Evolutionary conservation across 805 yeast species (phyloP), one percentile per base, ranked within the genome.

Genomic region (Candida dajiaensis): DNA sequence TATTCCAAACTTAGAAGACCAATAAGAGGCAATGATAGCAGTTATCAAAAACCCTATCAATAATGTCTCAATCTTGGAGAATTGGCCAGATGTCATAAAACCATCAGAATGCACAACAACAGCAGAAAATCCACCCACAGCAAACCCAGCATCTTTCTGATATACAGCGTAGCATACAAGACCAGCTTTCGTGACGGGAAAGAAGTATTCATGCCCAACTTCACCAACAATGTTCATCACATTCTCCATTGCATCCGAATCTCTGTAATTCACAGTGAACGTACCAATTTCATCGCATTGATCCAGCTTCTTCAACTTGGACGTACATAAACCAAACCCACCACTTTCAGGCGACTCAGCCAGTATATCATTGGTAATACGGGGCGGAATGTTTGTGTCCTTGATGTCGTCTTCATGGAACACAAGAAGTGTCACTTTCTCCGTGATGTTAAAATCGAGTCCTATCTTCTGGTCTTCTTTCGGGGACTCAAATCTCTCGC

Each of bases 101-200:
- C 57, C 52, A 22, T 42, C 49, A 38, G 40, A 41, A 18, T 51
- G 55, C 15, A n/a, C 23, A 31, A 42, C 46, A 13, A 29, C 39
- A 12, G 42, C 29, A 13, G 41, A 21, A 12, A 46, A 23, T 3
- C 50, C 50, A 6, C 18, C 21, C 11, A 46, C 23, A 16, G 20
- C 20, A 33, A 10, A n/a, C 7, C 25, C 23, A 25, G 15, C 42
- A 12, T 46, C 13, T 3, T 9, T 5, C 7, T 18, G 20, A 33
- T 33, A 33, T 5, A 33, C 20, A n/a, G 16, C 36, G 15, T 16
- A 33, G 8, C 36, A 33, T 5, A 20, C 9, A 16, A 33, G 11
- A 8, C 36, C 36, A 7, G 36, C 36, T 33, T 33, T 33, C 6
- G 36, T 7, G 20, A 33, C 36, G 8, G 20, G 36, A 11, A 16